Evolutionary conservation across 768 basidiomycete genomes (phyloP), one percentile per base, ranked within the genome.

Genomic region (Russula griseocarnosa): DNA sequence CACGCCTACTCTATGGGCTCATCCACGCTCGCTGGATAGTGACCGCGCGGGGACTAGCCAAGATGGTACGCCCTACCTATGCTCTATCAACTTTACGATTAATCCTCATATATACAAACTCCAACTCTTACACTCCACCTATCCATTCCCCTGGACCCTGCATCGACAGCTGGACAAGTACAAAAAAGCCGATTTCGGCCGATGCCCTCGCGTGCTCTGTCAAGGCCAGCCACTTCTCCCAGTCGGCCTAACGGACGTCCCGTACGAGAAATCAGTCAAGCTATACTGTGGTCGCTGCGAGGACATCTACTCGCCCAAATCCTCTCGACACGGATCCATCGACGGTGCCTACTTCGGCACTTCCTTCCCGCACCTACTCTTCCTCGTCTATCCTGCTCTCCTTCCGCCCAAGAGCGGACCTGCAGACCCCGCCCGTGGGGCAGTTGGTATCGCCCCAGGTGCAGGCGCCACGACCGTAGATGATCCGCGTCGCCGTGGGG

Each of bases 301-400:
- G 76, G 97, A 99, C 76, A 87, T 99, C 69, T 99, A 98, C 76
- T 93, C 91, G 0, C 97, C 97, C 42, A 99, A 99, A 75, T 94
- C 92, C 1, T 94, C 94, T 6, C 85, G 96, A 32, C 97, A 99
- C 74, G 96, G 96, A 55, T 89, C 90, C 42, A 98, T 99, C 73
- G 97, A 99, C 73, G 96, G 97, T 32, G 97, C 97, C 2, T 99
- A 96, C 77, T 99, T 99, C 70, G 97, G 97, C 65, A 96, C 94
- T 0, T 97, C 95, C 1, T 98, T 98, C 79, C 94, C 95, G 0
- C 96, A 98, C 74, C 86, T 99, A 60, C 79, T 98, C 54, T 97
- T 95, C 79, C 92, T 98, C 79, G 94, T 98, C 40, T 98, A 98
- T 74, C 95, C 97, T 0, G 85, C 87, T 52, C 85, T 98, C 67